Conservation (phyloP, 2,329 filamentous ascomycete species). For the Monosporascus sp. region DNA sequence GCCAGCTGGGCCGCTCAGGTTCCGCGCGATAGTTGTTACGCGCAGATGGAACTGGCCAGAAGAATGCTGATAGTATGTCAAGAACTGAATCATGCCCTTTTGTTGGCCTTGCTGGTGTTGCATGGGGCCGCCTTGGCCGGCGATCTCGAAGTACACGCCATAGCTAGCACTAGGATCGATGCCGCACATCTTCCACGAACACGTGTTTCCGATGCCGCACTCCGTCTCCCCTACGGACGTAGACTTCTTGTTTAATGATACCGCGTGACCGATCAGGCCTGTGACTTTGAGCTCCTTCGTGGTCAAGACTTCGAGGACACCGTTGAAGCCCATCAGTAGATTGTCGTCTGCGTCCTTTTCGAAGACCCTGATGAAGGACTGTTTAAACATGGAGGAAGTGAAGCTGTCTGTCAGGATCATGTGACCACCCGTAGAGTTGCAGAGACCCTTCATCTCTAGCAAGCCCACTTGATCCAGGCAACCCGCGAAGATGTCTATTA, state of each 20-base stretch:
- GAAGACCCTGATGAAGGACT: constrained; percentile 94
- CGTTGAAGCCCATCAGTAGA: constrained; percentile 96
- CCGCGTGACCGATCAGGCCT: constrained; percentile 90
- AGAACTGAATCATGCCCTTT: constrained; percentile 94
- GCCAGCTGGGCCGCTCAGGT: constrained; percentile 86
- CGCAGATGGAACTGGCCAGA: constrained; percentile 94
- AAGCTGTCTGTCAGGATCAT: constrained; percentile 99
- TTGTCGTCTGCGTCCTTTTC: constrained; percentile 96
- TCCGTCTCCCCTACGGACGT: constrained; percentile 95
- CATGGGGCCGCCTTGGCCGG: constrained; percentile 81
- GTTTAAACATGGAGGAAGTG: constrained; percentile 98
- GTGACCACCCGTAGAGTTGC: constrained; percentile 93
- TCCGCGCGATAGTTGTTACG: constrained; percentile 88
- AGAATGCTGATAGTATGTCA: constrained; percentile 98
- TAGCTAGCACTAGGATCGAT: constrained; percentile 94
- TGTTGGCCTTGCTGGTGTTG: constrained; percentile 82
- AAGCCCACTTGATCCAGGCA: constrained; percentile 96
- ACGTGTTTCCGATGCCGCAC: constrained; percentile 96
- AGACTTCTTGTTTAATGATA: constrained; percentile 97
- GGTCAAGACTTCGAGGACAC: constrained; percentile 88
- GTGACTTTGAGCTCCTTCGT: constrained; percentile 99
- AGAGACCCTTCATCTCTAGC: constrained; percentile 94
- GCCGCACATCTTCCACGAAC: constrained; percentile 99
- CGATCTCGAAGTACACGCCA: constrained; percentile 96
- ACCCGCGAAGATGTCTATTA: constrained; percentile 95